A percentile compares a stretch with the other conserved stretches of the same genome.
phyloP scores from a whole-genome alignment of 306 rosid species.

The Medicago lupulina region DNA sequence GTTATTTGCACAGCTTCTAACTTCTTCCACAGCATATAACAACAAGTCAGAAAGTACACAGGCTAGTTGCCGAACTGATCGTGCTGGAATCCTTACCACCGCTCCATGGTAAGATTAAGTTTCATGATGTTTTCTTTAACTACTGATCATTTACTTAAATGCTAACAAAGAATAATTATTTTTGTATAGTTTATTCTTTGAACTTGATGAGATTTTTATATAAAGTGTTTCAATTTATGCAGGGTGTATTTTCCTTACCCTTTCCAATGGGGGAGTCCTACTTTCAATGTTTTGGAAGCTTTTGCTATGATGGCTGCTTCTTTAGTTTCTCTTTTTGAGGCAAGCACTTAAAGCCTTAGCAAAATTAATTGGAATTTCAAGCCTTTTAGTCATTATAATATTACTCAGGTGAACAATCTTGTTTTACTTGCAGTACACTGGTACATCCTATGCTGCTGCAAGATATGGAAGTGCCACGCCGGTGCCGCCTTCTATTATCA shows the following conservation, averaged over 20 bases:
- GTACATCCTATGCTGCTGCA: constrained; percentile 77
- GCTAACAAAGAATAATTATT: constrained; percentile 7
- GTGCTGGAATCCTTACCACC: constrained; percentile 63
- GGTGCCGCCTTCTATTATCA: constrained; percentile 75
- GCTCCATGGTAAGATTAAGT: constrained; percentile 63
- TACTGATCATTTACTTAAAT: not conserved
- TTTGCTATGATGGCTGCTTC: constrained; percentile 89
- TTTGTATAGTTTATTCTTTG: constrained; percentile 11
- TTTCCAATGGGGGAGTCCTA: constrained; percentile 92
- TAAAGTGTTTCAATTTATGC: constrained; percentile 24
- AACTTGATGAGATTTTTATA: not conserved
- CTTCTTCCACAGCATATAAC: constrained; percentile 64
- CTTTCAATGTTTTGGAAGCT: constrained; percentile 77
- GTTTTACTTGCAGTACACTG: constrained; percentile 63
- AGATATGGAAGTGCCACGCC: constrained; percentile 90
- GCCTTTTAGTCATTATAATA: not conserved
- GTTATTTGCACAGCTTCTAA: constrained; percentile 72
- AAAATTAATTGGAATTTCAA: not conserved
- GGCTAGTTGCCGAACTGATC: constrained; percentile 82
- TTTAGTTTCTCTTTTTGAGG: constrained; percentile 84
- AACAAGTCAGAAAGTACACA: constrained; percentile 66
- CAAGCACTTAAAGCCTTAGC: constrained; percentile 21
- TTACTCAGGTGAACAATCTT: not conserved
- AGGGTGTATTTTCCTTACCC: constrained; percentile 85
- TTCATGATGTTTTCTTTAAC: not conserved